Evolutionary conservation across 768 basidiomycete genomes (phyloP).

Genomic region (Suillus variegatus): DNA sequence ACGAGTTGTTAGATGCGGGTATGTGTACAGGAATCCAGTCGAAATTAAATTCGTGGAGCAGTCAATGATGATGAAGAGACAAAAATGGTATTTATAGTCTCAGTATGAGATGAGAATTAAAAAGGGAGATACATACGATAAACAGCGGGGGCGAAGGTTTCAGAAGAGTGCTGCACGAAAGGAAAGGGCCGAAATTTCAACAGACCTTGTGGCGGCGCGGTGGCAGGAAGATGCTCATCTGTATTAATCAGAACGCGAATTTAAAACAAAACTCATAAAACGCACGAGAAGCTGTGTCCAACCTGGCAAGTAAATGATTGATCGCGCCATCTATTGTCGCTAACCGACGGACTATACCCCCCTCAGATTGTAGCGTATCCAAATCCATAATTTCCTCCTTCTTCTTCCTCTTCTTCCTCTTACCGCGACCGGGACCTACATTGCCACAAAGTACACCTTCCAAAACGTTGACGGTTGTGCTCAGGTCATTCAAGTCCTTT

Average conservation of each 20-base stretch:
- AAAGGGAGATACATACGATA: no score
- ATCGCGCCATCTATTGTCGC: not conserved
- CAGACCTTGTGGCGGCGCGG: no score
- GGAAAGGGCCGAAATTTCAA: no score
- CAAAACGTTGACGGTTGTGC: not conserved
- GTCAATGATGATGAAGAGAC: no score
- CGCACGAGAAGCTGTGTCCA: not conserved
- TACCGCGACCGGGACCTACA: not conserved
- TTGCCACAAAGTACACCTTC: not conserved
- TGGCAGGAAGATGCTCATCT: no score
- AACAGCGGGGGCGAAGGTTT: no score
- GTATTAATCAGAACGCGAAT: not conserved
- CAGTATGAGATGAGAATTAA: no score
- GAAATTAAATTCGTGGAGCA: no score
- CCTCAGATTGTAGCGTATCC: not conserved
- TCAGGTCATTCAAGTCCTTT: not conserved
- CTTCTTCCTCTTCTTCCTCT: not conserved
- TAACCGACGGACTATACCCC: not conserved
- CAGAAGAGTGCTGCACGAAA: no score
- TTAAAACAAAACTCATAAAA: not conserved
- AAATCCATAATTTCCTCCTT: not conserved
- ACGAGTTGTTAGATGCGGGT: not conserved
- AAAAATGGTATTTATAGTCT: no score
- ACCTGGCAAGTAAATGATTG: not conserved
- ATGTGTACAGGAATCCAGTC: no score